Conservation (phyloP, 371 early-diverging fungal genomes). For the Haplosporangium sp. region DNA sequence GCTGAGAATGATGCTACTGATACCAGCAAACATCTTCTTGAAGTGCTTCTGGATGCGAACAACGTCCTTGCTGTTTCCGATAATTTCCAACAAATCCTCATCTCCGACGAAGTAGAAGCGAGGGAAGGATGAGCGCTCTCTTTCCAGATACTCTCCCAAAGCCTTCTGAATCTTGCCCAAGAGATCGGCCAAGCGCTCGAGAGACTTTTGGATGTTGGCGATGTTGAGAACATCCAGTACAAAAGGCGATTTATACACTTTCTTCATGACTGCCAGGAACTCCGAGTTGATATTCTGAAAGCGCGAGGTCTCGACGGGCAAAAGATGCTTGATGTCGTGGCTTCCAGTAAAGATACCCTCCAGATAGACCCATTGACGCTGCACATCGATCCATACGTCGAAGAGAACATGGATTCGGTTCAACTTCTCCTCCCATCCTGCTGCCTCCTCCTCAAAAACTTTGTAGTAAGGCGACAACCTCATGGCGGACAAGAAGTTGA, state of each 20-base stretch:
- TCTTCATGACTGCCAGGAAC: constrained; percentile 97
- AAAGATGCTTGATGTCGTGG: constrained; percentile 95
- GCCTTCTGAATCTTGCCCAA: constrained; percentile 97
- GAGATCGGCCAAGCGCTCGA: constrained; percentile 94
- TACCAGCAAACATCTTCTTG: constrained; percentile 99
- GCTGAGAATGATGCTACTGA: constrained; percentile 83
- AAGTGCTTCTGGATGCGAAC: constrained; percentile 96
- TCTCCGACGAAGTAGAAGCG: constrained; percentile 99
- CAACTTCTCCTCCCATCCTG: constrained; percentile 95
- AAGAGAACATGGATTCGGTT: constrained; percentile 95
- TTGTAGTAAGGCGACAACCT: constrained; percentile 97
- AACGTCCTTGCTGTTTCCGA: constrained; percentile 98
- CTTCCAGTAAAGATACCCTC: constrained; percentile 98
- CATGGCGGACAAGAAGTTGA: constrained; percentile 96
- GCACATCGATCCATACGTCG: constrained; percentile 99
- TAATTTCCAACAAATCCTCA: constrained; percentile 98
- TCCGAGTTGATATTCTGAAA: constrained; percentile 98
- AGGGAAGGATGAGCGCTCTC: constrained; percentile 96
- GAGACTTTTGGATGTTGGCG: constrained; percentile 92
- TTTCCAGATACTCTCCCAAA: constrained; percentile 97
- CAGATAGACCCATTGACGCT: constrained; percentile 99
- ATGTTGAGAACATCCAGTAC: constrained; percentile 95
- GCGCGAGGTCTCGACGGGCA: constrained; percentile 94
- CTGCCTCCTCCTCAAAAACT: constrained; percentile 97
- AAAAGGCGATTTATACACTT: constrained; percentile 96